Base-by-base conservation (phyloP, 495 filamentous ascomycete species). In the Tuber umbilicatum region DNA sequence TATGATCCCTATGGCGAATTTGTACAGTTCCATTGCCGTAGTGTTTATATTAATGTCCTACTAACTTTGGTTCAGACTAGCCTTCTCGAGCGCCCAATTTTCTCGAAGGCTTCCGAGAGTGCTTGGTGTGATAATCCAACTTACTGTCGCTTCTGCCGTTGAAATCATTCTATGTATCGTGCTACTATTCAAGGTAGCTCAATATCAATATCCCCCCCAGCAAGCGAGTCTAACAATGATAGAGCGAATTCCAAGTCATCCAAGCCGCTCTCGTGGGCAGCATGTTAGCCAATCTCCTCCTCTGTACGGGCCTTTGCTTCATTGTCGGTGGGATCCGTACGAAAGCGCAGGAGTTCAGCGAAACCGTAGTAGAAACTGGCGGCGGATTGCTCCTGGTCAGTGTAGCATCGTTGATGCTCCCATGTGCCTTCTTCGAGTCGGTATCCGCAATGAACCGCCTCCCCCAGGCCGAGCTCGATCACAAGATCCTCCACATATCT, bases 1-100 rank as follows among this genome's bases (percentile, higher is more conserved):
- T 70, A 97, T 98, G 90, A 87, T 97, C 6, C 94, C 94, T 4
- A 90, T 90, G 42, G 94, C 94, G 68, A 97, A 97, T 78, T 83
- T 97, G 70, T 86, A 97, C 40, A 93, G 93, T 0, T 97, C 97
- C 81, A 91, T 91, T 9, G 91, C 92, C 9, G 78, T 91, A 96
- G 81, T 83, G 97, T 75, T 90, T 91, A 1, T 87, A 50, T 50
- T n/a, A 82, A 81, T 96, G 41, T 90, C 91, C 17, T 60, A 21
- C 50, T 31, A 31, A 60, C 27, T 3, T 14, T 60, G 50, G 21
- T 9, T 23, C 31, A 70, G 69, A 42, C 69, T 70, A 16, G 69
- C 69, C 10, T 70, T 70, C n/a, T 39, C 38, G 2, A 70, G 41
- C 31, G 69, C 37, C 23, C 69, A 39, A 37, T 70, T 70, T 27